Base-by-base conservation (phyloP, 192 early-diverging fungal genomes). In the Backusella tuberculispora region DNA sequence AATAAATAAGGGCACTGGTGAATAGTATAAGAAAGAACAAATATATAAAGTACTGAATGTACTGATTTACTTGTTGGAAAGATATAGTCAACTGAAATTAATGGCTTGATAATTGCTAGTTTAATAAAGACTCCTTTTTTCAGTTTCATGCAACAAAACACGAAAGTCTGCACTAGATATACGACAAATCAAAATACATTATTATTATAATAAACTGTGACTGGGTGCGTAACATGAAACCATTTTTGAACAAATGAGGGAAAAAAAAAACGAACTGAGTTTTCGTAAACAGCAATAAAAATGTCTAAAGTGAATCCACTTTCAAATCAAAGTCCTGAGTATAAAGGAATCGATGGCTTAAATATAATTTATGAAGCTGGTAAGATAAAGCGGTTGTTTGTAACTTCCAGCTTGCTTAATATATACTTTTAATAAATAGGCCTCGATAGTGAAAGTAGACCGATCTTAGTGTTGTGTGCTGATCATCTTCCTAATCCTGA, bases 401-500 rank as follows among this genome's bases (percentile, higher is more conserved):
- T 34, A 26, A 19, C 9, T 15, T 3, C 3, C 46, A 45, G 19
- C 17, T 41, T 41, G 12, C 6, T 68, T 66, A 34, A 43, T 60
- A 24, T 43, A 7, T 5, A 15, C 40, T 71, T 34, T 34, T 17
- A 50, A 37, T 24, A 41, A 37, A 46, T 34, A 94, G 96, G 95
- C 45, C 90, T 94, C 65, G 96, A 98, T 80, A 87, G 79, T 79
- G 92, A 95, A 60, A 93, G 90, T 80, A 80, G 92, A 69, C 93
- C 94, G 5, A 91, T 98, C 76, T 83, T 96, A 42, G 90, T 90
- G 40, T 84, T 98, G 69, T 90, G 92, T 73, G 92, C 95, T 21
- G 94, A 94, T 83, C 89, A 92, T 41, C 82, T 98, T 38, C 96
- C 94, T n/a, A 89, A 95, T 79, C 95, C 95, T n/a, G 78, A 83